phyloP scores from a whole-genome alignment of 1,284 basidiomycete genomes.

The Ustanciosporium gigantosporum region DNA sequence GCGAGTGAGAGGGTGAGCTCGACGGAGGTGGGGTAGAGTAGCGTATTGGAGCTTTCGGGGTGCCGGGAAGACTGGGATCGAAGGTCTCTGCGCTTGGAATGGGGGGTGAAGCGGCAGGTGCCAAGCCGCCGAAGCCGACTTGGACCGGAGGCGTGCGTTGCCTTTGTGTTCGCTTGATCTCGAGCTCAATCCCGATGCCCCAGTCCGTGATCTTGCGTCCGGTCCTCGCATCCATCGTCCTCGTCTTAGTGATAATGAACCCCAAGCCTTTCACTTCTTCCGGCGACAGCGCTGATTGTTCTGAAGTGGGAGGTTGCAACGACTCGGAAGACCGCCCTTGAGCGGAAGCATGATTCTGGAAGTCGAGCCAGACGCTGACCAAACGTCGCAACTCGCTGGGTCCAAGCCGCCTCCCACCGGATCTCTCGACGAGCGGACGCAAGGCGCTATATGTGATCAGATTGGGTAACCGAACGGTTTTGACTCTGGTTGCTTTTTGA shows the following conservation, averaged over 20 bases:
- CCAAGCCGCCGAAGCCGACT: slow-evolving; percentile 34
- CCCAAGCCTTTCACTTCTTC: slow-evolving; percentile 43
- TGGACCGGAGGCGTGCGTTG: slow-evolving; percentile 20
- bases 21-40: slow-evolving; percentile 15
- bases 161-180: slow-evolving; percentile 19
- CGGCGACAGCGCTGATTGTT: background rate
- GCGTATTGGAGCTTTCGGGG: slow-evolving; percentile 19
- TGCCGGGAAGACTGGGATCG: slow-evolving; percentile 14
- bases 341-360: slow-evolving; percentile 2
- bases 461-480: slow-evolving; percentile 46
- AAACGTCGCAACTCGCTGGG: slow-evolving; percentile 42
- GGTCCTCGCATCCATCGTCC: slow-evolving; percentile 37
- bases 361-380: slow-evolving; percentile 46
- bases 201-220: slow-evolving; percentile 40
- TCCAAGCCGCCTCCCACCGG: slow-evolving; percentile 39
- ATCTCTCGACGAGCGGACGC: slow-evolving; percentile 51
- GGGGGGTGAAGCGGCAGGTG: slow-evolving; percentile 7
- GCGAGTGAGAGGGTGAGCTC: background rate
- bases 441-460: slow-evolving; percentile 48
- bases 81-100: slow-evolving; percentile 6
- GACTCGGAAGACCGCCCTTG: too few species aligned
- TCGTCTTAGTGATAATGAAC: slow-evolving; percentile 36
- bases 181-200: slow-evolving; percentile 50
- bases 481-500: background rate
- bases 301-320: too few species aligned